Evolutionary conservation across 306 rosid species (phyloP).

Genomic region (Psophocarpus tetragonolobus): DNA sequence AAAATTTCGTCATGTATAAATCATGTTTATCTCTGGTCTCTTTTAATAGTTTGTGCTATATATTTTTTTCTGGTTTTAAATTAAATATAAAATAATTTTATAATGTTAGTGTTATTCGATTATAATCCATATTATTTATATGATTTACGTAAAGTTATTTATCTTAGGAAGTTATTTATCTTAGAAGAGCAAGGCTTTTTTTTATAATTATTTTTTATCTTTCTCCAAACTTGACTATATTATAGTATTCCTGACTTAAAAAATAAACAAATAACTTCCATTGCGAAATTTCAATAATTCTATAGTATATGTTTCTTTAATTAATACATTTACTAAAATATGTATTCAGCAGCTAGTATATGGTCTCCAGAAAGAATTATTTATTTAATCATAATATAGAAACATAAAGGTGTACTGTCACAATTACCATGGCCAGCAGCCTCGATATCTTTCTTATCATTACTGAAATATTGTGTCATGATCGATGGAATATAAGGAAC

Average conservation of each 20-base stretch:
- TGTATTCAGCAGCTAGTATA: neutral
- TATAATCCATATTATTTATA: too few relatives aligned
- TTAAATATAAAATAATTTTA: too few relatives aligned
- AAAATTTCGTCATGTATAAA: neutral
- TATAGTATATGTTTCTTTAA: neutral
- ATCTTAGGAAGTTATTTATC: too few relatives aligned
- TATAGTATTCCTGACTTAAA: neutral
- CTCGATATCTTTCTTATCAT: slow-evolving; percentile 1
- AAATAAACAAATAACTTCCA: neutral
- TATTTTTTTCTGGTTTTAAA: too few relatives aligned
- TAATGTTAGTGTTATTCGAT: too few relatives aligned
- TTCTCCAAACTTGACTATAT: neutral
- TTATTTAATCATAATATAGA: neutral
- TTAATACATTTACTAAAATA: too few relatives aligned
- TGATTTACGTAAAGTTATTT: too few relatives aligned
- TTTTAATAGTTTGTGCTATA: neutral
- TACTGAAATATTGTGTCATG: neutral
- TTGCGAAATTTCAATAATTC: neutral
- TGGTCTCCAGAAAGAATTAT: neutral
- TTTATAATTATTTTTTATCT: too few relatives aligned
- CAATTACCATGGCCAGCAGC: slow-evolving; percentile 17
- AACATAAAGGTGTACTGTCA: neutral
- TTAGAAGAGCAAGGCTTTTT: too few relatives aligned
- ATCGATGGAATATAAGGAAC: neutral
- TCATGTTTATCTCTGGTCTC: neutral